Conservation (phyloP, 805 yeast genomes). For the Myxozyma melibiosi region DNA sequence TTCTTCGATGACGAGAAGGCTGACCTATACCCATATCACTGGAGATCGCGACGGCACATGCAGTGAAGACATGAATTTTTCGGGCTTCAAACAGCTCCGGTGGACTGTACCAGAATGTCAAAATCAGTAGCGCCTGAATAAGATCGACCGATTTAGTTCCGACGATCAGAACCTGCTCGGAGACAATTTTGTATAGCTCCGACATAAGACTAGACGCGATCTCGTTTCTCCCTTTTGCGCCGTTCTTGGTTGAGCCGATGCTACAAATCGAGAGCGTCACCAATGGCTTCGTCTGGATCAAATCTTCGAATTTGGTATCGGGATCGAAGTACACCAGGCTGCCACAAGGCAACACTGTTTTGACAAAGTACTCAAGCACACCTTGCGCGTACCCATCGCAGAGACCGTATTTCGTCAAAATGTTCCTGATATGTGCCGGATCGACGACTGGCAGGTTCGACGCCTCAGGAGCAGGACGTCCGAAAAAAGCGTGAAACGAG, state of each 20-base stretch:
- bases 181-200: conserved; percentile 55
- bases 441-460: not conserved
- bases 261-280: not conserved
- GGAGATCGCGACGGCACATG: conserved; percentile 65
- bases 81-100: conserved; percentile 82
- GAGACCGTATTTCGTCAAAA: not conserved
- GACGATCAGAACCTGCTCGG: conserved; percentile 61
- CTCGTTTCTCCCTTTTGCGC: not conserved
- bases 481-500: not conserved
- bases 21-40: conserved; percentile 74
- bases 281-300: not conserved
- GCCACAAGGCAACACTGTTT: conserved; percentile 49
- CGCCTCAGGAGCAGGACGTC: not conserved
- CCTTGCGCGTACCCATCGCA: not conserved
- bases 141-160: conserved; percentile 74
- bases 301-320: not conserved
- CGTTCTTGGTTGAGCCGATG: not conserved
- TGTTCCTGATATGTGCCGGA: conserved; percentile 4
- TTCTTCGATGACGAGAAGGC: conserved; percentile 45
- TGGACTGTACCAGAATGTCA: conserved; percentile 79
- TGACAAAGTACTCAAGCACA: not conserved
- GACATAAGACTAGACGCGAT: conserved; percentile 47
- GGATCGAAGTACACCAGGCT: conserved; percentile 20
- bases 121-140: conserved; percentile 60
- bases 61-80: conserved; percentile 69